Evolutionary conservation across 1,284 basidiomycete species (phyloP).

Genomic region (Apiotrichum sp.): DNA sequence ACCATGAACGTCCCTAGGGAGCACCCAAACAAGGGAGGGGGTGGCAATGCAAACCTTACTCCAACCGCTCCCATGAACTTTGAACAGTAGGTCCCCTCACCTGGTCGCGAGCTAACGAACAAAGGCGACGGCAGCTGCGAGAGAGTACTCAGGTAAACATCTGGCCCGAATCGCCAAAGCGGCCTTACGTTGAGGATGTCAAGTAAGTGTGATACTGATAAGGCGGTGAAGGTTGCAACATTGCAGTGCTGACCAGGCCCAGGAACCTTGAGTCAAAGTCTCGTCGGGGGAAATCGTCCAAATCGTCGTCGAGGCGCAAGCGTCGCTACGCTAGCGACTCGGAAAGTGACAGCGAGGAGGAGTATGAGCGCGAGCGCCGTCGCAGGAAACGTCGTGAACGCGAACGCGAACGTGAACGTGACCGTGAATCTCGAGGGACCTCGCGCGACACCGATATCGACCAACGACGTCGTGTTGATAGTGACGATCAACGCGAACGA

Average conservation of each 20-base stretch:
- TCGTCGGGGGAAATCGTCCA: slow-evolving; percentile 5
- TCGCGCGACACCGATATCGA: too few relatives aligned
- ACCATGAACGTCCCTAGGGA: not conserved
- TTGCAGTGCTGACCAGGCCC: not conserved
- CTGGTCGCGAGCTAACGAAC: not conserved
- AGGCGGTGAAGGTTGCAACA: not conserved
- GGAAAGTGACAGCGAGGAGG: slow-evolving; percentile 57
- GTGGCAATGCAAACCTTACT: not conserved
- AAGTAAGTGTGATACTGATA: not conserved
- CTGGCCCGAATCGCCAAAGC: slow-evolving; percentile 81
- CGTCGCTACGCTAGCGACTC: slow-evolving; percentile 50
- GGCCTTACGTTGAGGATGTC: slow-evolving; percentile 22
- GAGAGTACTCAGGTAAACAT: slow-evolving; percentile 60
- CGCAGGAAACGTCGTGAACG: slow-evolving; percentile 27
- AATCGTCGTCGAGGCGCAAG: slow-evolving; percentile 43
- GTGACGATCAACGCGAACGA: slow-evolving; percentile 28
- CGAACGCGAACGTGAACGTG: too few relatives aligned
- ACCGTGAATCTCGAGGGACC: too few relatives aligned
- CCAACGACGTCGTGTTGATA: too few relatives aligned
- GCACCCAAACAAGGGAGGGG: not conserved
- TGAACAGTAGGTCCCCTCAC: slow-evolving; percentile 4
- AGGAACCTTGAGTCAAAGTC: not conserved
- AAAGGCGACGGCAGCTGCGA: slow-evolving; percentile 68
- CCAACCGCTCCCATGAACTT: slow-evolving; percentile 1
- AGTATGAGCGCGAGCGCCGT: slow-evolving; percentile 48